phyloP scores from a whole-genome alignment of 108 stramenopile genomes.

The Aurantiochytrium sp. region DNA sequence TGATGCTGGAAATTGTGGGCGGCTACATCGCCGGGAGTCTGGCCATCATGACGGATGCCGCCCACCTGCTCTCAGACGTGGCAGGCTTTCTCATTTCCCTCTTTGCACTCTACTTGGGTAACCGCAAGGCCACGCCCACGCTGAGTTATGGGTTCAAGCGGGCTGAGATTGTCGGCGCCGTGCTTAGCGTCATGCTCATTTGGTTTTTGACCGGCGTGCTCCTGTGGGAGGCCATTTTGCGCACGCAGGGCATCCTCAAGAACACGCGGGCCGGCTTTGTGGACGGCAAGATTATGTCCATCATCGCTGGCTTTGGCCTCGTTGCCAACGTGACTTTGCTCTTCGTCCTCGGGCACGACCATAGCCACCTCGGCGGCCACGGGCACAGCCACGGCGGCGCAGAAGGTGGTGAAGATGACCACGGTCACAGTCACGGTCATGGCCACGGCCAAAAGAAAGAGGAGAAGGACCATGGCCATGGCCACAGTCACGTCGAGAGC shows the following conservation, averaged over 20 bases:
- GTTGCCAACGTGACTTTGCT: conserved; percentile 81
- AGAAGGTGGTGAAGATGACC: neutral
- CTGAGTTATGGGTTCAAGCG: conserved; percentile 82
- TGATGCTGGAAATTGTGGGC: conserved; percentile 48
- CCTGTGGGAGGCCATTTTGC: conserved; percentile 64
- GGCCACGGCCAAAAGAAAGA: conserved; percentile 47
- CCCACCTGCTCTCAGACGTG: conserved; percentile 58
- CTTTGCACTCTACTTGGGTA: conserved; percentile 69
- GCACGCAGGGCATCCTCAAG: conserved; percentile 34
- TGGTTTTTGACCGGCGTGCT: conserved; percentile 68
- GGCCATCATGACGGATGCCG: conserved; percentile 57
- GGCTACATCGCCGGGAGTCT: conserved; percentile 49
- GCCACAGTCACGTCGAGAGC: conserved; percentile 32
- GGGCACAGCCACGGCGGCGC: conserved; percentile 26
- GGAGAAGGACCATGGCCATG: conserved; percentile 40
- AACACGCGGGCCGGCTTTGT: conserved; percentile 48
- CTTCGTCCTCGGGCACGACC: conserved; percentile 70
- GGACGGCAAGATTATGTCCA: conserved; percentile 80
- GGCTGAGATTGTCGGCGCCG: conserved; percentile 82
- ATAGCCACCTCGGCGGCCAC: conserved; percentile 57
- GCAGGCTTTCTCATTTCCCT: conserved; percentile 41
- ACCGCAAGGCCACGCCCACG: conserved; percentile 66
- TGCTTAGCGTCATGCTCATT: conserved; percentile 75
- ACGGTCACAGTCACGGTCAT: conserved; percentile 35
- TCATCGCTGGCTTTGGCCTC: conserved; percentile 79